A percentile compares a stretch with the other conserved stretches of the same genome.
Conservation (phyloP, 2,329 filamentous ascomycete genomes). For the Cladosporium sp. region DNA sequence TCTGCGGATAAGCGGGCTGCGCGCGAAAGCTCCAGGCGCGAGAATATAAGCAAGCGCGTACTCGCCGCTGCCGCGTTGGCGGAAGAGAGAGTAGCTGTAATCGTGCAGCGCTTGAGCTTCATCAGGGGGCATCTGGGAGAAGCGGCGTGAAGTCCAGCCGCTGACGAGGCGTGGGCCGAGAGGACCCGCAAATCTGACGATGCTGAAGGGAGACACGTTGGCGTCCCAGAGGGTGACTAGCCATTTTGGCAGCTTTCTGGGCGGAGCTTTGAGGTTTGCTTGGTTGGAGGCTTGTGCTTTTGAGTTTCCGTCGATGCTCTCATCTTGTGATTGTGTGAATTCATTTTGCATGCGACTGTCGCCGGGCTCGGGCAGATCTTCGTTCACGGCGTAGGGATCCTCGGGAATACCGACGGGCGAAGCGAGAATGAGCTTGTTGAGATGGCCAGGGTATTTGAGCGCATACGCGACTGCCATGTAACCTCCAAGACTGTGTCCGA, state of each 20-base stretch:
- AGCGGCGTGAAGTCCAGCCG: slow-evolving; percentile 90
- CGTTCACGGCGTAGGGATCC: slow-evolving; percentile 83
- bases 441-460: slow-evolving; percentile 87
- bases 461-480: slow-evolving; percentile 96
- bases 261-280: slow-evolving; percentile 42
- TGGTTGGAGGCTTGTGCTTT: slow-evolving; percentile 34
- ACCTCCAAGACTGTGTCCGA: slow-evolving; percentile 90
- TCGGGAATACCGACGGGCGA: slow-evolving; percentile 94
- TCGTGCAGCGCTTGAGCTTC: slow-evolving; percentile 86
- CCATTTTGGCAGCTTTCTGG: slow-evolving; percentile 73
- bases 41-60: slow-evolving; percentile 92
- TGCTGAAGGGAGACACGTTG: slow-evolving; percentile 90
- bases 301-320: slow-evolving; percentile 39
- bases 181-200: slow-evolving; percentile 85
- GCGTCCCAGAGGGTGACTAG: slow-evolving; percentile 93
- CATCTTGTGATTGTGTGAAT: slow-evolving; percentile 71
- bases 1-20: slow-evolving; percentile 80
- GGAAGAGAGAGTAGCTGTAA: slow-evolving; percentile 93
- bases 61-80: slow-evolving; percentile 86
- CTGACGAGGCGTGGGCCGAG: slow-evolving; percentile 89
- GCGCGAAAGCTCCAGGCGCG: slow-evolving; percentile 88
- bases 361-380: slow-evolving; percentile 74
- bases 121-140: slow-evolving; percentile 77
- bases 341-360: slow-evolving; percentile 75
- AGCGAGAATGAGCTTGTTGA: slow-evolving; percentile 95